Percentiles rank a stretch among this genome's conserved stretches.
phyloP scores from a whole-genome alignment of 164 flowering plant genomes.

The Liquidambar formosana region DNA sequence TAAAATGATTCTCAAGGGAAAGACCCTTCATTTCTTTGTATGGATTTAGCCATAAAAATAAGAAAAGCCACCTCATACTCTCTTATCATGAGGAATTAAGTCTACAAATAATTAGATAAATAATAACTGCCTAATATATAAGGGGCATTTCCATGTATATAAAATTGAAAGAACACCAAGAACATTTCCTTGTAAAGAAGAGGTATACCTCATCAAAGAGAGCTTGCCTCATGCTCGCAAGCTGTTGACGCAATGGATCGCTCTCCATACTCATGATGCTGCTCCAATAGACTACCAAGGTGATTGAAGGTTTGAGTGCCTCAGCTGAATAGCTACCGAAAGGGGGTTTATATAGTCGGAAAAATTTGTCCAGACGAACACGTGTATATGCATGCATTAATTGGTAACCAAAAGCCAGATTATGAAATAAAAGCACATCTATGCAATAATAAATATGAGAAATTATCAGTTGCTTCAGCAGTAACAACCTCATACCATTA shows the following conservation, averaged over 20 bases:
- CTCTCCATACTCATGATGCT: conserved; percentile 6
- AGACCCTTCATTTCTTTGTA: neutral
- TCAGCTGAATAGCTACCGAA: neutral
- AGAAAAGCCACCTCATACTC: neutral
- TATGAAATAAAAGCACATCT: neutral
- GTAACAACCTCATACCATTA: no score
- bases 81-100: neutral
- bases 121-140: neutral
- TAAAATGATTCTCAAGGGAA: neutral
- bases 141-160: neutral
- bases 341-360: neutral
- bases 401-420: neutral
- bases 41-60: neutral
- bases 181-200: neutral
- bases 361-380: neutral
- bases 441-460: neutral
- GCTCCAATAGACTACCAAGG: neutral
- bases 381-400: neutral
- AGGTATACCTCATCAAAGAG: conserved; percentile 25
- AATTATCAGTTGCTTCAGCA: neutral
- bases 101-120: neutral
- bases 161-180: neutral
- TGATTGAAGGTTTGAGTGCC: neutral
- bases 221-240: conserved; percentile 18
- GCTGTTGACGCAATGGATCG: conserved; percentile 8